phyloP scores from a whole-genome alignment of 208 protist genomes.

The Leishmania braziliensis region DNA sequence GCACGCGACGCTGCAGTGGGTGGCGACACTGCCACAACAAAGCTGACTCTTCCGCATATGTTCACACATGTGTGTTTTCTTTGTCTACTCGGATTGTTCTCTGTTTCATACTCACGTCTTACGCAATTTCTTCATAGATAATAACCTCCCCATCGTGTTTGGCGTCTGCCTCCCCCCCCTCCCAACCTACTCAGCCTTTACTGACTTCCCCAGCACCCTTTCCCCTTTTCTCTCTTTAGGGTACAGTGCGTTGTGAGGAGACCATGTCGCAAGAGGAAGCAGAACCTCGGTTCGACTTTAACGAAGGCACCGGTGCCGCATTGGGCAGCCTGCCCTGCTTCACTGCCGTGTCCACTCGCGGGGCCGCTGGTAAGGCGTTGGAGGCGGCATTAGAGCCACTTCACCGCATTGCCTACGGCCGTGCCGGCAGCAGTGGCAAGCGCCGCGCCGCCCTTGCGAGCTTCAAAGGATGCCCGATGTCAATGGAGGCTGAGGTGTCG shows the following conservation, averaged over 20 bases:
- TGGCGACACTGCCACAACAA: background rate
- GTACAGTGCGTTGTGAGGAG: background rate
- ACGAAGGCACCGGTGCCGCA: conserved; percentile 45
- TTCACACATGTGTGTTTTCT: background rate
- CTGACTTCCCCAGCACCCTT: background rate
- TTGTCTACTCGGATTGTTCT: background rate
- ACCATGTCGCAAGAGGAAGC: conserved; percentile 23
- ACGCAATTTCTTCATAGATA: background rate
- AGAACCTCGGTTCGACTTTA: conserved; percentile 43
- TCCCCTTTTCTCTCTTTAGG: background rate
- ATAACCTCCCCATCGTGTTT: background rate
- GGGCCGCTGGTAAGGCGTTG: conserved; percentile 37
- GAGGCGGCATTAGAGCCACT: conserved; percentile 69
- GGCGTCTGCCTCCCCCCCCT: background rate
- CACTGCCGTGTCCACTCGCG: conserved; percentile 27
- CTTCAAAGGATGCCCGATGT: conserved; percentile 65
- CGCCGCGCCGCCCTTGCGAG: conserved; percentile 51
- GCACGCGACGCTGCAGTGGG: background rate
- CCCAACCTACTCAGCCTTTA: background rate
- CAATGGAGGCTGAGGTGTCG: conserved; percentile 43
- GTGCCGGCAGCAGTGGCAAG: conserved; percentile 41
- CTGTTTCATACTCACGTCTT: background rate
- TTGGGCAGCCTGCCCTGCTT: conserved; percentile 64
- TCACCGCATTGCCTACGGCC: conserved; percentile 75
- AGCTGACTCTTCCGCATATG: background rate